Evolutionary conservation across 2,329 filamentous ascomycete genomes (phyloP).

Genomic region (Neocucurbitaria cava): DNA sequence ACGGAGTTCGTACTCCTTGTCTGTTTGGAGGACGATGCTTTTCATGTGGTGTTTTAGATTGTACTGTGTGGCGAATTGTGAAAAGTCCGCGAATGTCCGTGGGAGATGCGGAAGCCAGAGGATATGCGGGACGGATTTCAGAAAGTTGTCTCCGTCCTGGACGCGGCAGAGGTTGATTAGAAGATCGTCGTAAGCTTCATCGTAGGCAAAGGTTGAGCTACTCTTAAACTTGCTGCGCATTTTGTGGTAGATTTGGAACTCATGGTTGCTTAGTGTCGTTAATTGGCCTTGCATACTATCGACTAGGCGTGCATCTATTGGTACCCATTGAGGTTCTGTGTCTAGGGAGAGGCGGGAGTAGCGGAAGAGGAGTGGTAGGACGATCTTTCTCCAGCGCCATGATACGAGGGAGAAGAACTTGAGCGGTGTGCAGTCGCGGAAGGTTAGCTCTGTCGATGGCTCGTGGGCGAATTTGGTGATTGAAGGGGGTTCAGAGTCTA

Average conservation of each 20-base stretch:
- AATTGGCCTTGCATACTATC: conserved; percentile 44
- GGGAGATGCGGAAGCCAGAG: conserved; percentile 44
- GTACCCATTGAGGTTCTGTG: conserved; percentile 40
- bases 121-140: conserved; percentile 30
- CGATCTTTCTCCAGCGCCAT: conserved; percentile 40
- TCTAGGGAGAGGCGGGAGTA: conserved; percentile 37
- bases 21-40: conserved; percentile 56
- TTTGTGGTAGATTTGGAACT: conserved; percentile 41
- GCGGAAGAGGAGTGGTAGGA: conserved; percentile 42
- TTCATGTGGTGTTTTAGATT: conserved; percentile 49
- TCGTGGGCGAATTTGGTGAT: conserved; percentile 41
- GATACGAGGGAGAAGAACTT: conserved; percentile 44
- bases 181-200: conserved; percentile 40
- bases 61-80: conserved; percentile 25
- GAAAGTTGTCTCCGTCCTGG: conserved; percentile 38
- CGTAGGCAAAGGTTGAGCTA: conserved; percentile 35
- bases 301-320: conserved; percentile 41
- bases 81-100: conserved; percentile 27
- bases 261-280: conserved; percentile 40
- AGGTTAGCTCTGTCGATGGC: conserved; percentile 35
- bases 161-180: conserved; percentile 43
- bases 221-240: conserved; percentile 45
- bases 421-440: conserved; percentile 27
- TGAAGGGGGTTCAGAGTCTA: conserved; percentile 42
- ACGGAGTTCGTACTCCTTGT: conserved; percentile 47